These are phyloP conservation scores for Trametes punicea DNA, from an alignment of 768 basidiomycete genomes.

Conservation along the genomic window DNA sequence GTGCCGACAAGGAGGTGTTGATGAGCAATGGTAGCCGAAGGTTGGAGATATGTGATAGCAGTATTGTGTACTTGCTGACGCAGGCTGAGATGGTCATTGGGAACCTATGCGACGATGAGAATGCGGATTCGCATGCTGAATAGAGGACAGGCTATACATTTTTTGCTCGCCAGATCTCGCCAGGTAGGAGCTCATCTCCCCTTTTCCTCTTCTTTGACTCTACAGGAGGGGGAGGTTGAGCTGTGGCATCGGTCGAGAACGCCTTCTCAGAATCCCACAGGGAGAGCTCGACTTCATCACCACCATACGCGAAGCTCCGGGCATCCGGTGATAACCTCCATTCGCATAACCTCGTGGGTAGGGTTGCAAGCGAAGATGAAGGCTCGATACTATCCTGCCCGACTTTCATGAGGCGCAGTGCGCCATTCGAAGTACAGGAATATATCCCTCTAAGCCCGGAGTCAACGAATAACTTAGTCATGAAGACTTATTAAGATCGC, in stretches of 20 bases:
- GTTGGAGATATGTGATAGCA: slow-evolving; percentile 55
- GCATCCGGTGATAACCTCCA: slow-evolving; percentile 58
- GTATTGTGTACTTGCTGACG: slow-evolving; percentile 79
- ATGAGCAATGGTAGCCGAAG: slow-evolving; percentile 32
- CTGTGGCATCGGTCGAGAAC: slow-evolving; percentile 31
- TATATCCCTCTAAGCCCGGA: slow-evolving; percentile 43
- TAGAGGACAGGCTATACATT: slow-evolving; percentile 46
- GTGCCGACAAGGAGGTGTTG: slow-evolving; percentile 70
- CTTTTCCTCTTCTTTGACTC: slow-evolving; percentile 57
- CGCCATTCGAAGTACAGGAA: slow-evolving; percentile 76
- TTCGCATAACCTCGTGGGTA: slow-evolving; percentile 67
- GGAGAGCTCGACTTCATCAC: slow-evolving; percentile 82
- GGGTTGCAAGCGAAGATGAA: slow-evolving; percentile 32
- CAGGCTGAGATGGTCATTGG: slow-evolving; percentile 72
- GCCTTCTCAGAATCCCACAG: slow-evolving; percentile 72
- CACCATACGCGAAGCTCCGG: slow-evolving; percentile 72
- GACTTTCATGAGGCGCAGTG: slow-evolving; percentile 49
- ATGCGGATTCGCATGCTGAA: too few relatives aligned
- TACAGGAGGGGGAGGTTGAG: slow-evolving; percentile 16
- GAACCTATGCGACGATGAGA: slow-evolving; percentile 39
- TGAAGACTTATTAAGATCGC: background rate
- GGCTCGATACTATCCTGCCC: slow-evolving; percentile 26
- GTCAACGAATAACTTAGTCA: background rate
- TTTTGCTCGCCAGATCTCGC: slow-evolving; percentile 82
- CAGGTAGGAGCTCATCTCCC: slow-evolving; percentile 54